Percentiles rank a stretch among this genome's conserved stretches.
phyloP scores from a whole-genome alignment of 176 grass and related monocot species.

The Triticum urartu region DNA sequence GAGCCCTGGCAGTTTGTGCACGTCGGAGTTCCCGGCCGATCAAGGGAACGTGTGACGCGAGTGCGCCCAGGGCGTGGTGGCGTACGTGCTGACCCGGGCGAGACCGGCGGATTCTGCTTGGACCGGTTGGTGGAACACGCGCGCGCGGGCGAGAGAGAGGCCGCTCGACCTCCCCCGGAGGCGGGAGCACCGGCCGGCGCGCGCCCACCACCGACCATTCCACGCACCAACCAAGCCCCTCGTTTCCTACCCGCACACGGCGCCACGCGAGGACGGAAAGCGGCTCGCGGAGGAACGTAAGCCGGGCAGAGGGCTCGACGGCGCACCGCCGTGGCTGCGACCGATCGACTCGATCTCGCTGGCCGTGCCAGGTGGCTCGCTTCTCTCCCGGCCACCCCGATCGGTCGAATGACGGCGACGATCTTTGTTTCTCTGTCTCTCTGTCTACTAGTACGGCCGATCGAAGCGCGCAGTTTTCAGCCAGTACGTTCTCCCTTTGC shows the following conservation, averaged over 20 bases:
- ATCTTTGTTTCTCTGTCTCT: too few relatives aligned
- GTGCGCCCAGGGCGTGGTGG: background rate
- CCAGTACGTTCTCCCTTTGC: too few relatives aligned
- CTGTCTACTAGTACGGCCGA: too few relatives aligned
- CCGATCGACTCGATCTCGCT: background rate
- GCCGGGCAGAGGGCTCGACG: background rate
- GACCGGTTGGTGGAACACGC: slow-evolving; percentile 1
- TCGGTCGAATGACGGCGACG: too few relatives aligned
- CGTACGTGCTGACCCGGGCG: background rate
- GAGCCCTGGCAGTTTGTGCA: background rate
- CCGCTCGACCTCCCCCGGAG: background rate
- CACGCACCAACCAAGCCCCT: background rate
- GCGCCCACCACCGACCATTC: slow-evolving; percentile 4
- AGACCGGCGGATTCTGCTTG: background rate
- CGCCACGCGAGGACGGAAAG: background rate
- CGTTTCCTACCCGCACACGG: background rate
- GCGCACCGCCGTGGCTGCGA: background rate
- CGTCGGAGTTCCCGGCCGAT: too few relatives aligned
- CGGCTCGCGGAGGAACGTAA: background rate
- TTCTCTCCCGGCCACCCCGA: too few relatives aligned
- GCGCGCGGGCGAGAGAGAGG: background rate
- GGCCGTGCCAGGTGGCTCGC: background rate
- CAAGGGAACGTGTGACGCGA: too few relatives aligned
- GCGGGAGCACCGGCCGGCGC: background rate
- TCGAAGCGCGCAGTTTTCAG: too few relatives aligned